These are phyloP conservation scores for Lachancea cidri DNA, from an alignment of 805 yeast genomes.

Conservation along the genomic window DNA sequence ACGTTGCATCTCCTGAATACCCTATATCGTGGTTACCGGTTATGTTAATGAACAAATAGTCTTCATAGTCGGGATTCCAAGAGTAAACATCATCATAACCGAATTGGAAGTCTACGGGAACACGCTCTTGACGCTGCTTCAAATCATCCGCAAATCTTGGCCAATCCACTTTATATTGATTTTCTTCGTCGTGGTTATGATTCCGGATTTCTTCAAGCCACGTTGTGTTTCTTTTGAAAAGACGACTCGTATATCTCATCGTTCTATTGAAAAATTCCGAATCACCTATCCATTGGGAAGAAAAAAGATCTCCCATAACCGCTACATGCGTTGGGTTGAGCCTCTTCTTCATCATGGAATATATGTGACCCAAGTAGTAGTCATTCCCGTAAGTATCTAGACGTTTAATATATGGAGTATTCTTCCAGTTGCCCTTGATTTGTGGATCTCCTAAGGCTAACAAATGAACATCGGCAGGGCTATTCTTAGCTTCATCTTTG, in stretches of 20 bases:
- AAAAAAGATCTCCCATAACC: constrained; percentile 88
- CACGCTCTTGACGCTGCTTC: constrained; percentile 19
- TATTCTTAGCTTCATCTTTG: constrained; percentile 1
- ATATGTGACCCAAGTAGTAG: constrained; percentile 80
- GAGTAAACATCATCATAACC: constrained; percentile 60
- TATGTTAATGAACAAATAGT: constrained; percentile 71
- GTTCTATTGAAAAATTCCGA: constrained; percentile 81
- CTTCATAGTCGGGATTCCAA: constrained; percentile 51
- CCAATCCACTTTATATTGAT: constrained; percentile 27
- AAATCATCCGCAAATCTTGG: constrained; percentile 23
- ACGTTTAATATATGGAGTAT: constrained; percentile 64
- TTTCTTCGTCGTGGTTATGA: constrained; percentile 24
- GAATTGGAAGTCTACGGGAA: constrained; percentile 34
- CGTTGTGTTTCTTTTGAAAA: constrained; percentile 60
- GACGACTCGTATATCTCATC: constrained; percentile 61
- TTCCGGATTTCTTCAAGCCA: constrained; percentile 45
- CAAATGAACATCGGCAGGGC: constrained; percentile 50
- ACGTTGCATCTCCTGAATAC: constrained; percentile 89
- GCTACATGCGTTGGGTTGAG: constrained; percentile 75
- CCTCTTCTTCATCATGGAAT: constrained; percentile 54
- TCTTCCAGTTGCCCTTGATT: constrained; percentile 80
- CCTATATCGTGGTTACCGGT: constrained; percentile 97
- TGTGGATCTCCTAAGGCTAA: constrained; percentile 95
- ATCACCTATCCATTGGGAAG: constrained; percentile 92
- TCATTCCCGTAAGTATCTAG: constrained; percentile 90